These are phyloP conservation scores for Gaeumannomyces tritici DNA, from an alignment of 2,329 filamentous ascomycete species.

Conservation along the genomic window DNA sequence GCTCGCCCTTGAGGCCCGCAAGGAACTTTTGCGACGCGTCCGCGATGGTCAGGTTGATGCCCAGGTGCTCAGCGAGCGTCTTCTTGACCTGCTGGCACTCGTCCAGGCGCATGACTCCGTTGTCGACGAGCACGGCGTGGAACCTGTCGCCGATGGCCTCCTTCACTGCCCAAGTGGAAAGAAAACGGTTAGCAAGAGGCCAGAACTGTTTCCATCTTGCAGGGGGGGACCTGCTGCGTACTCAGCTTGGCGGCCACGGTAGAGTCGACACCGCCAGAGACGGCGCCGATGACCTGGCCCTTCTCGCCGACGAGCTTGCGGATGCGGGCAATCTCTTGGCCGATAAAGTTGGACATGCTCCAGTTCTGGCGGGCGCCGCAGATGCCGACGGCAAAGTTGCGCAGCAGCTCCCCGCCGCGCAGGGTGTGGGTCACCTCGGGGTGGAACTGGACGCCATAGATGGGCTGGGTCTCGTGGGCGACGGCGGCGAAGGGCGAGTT, in stretches of 20 bases:
- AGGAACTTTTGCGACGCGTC: constrained; percentile 74
- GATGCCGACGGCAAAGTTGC: constrained; percentile 78
- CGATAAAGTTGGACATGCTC: constrained; percentile 77
- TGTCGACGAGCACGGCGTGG: constrained; percentile 61
- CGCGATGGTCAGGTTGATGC: constrained; percentile 83
- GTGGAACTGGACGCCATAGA: constrained; percentile 43
- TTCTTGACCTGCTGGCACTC: constrained; percentile 77
- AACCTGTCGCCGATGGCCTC: constrained; percentile 80
- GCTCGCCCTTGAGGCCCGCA: constrained; percentile 62
- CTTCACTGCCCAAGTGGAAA: constrained; percentile 30
- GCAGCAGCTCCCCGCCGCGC: constrained; percentile 58
- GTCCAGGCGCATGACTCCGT: constrained; percentile 75
- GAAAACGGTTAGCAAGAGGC: not conserved
- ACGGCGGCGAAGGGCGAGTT: constrained; percentile 76
- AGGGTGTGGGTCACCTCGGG: constrained; percentile 47
- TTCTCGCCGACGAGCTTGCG: constrained; percentile 70
- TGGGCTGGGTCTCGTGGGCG: constrained; percentile 56
- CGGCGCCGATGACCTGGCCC: constrained; percentile 58
- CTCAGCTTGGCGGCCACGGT: constrained; percentile 78
- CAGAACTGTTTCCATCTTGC: not conserved
- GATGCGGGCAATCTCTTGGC: constrained; percentile 74
- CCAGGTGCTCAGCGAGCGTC: constrained; percentile 67
- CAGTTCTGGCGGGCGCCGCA: constrained; percentile 70
- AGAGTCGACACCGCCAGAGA: constrained; percentile 71
- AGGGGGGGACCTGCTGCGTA: not conserved